Evolutionary conservation across 257 asterid species (phyloP).

Genomic region (Penstemon eatonii): DNA sequence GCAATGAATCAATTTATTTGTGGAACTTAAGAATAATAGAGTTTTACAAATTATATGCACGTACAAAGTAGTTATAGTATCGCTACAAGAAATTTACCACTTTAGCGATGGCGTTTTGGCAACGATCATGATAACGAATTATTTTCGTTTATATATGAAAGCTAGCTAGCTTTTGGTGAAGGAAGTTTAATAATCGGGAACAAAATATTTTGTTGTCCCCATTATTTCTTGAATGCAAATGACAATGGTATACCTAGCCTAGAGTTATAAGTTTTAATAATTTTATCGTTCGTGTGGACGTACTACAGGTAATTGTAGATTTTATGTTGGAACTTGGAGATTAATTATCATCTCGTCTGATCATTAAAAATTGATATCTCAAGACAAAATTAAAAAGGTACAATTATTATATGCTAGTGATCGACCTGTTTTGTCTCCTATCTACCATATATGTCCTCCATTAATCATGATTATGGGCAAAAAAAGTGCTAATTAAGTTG

Average conservation of each 20-base stretch:
- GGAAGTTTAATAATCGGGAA: background rate
- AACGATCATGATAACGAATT: background rate
- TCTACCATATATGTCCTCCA: background rate
- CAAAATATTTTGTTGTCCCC: too few relatives aligned
- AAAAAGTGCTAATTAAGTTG: slow-evolving; percentile 13
- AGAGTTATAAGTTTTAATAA: background rate
- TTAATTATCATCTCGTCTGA: background rate
- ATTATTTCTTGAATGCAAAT: too few relatives aligned
- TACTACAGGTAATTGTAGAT: too few relatives aligned
- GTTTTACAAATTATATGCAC: background rate
- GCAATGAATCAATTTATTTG: background rate
- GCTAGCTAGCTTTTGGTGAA: background rate
- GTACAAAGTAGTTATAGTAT: too few relatives aligned
- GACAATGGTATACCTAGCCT: background rate
- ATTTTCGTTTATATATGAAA: too few relatives aligned
- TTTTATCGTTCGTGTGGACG: background rate
- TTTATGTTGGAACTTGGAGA: background rate
- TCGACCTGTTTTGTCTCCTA: slow-evolving; percentile 13
- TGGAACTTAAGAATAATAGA: background rate
- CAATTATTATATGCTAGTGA: background rate
- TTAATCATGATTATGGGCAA: background rate
- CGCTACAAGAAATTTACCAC: too few relatives aligned
- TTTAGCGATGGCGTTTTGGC: too few relatives aligned
- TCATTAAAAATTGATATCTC: background rate
- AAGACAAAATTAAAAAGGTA: background rate